These are phyloP conservation scores for Blastobotrys aristatus DNA, from an alignment of 1,139 yeast genomes.

Conservation along the genomic window DNA sequence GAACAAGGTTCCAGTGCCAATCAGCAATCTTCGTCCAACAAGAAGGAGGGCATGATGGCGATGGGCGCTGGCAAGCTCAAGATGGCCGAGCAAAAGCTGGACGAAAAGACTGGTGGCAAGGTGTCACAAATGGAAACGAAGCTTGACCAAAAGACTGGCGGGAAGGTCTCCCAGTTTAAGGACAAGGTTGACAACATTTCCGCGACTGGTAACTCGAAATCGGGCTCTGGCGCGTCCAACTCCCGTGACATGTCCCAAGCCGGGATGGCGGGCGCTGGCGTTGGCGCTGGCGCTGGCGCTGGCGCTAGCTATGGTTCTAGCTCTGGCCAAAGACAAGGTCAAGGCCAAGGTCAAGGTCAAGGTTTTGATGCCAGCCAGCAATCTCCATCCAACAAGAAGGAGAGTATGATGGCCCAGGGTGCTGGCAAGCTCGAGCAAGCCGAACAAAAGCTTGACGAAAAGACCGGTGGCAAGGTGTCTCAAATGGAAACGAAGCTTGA, in stretches of 20 bases:
- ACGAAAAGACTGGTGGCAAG: constrained; percentile 3
- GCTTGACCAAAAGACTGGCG: constrained; percentile 5
- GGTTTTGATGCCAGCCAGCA: neutral
- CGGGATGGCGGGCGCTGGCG: constrained; percentile 2
- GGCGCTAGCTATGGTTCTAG: constrained; percentile 4
- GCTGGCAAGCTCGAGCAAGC: neutral
- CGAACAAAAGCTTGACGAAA: constrained; percentile 1
- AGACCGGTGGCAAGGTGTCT: constrained; percentile 3
- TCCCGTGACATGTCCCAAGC: no score
- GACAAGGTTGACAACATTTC: neutral
- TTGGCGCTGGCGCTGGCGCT: constrained; percentile 1
- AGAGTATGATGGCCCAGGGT: neutral
- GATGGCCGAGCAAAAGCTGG: constrained; percentile 1
- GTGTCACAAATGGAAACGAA: neutral
- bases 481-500: neutral
- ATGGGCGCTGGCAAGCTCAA: neutral
- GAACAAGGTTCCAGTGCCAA: neutral
- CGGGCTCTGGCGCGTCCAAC: neutral
- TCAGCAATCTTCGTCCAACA: neutral
- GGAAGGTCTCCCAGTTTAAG: constrained; percentile 3
- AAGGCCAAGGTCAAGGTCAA: neutral
- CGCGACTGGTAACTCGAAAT: neutral
- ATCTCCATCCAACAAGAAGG: neutral
- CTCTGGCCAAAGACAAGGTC: no score
- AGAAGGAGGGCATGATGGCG: neutral